Percentiles rank a stretch among this genome's conserved stretches.
These are phyloP conservation scores for Sonneratia alba DNA, from an alignment of 345 rosid genomes.

Conservation along the genomic window DNA sequence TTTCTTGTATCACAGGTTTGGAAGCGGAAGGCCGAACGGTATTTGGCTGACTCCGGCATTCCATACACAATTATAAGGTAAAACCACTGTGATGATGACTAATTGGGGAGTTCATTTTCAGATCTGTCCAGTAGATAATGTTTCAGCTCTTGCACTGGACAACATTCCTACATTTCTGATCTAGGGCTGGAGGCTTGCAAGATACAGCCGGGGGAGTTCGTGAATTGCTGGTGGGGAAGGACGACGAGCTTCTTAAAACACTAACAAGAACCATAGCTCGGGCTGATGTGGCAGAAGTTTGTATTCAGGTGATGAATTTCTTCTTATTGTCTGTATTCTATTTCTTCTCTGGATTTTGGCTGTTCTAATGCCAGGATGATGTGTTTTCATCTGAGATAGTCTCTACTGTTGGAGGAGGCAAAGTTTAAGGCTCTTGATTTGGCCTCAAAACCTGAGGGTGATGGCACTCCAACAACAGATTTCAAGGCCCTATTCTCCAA, in stretches of 20 bases:
- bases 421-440: conserved; percentile 84
- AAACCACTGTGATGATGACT: neutral
- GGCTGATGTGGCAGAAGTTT: conserved; percentile 84
- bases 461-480: conserved; percentile 77
- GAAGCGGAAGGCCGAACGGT: conserved; percentile 99
- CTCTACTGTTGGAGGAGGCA: conserved; percentile 60
- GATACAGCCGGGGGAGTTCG: conserved; percentile 87
- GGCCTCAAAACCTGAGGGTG: conserved; percentile 80
- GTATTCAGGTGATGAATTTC: conserved; percentile 47
- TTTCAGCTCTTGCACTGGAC: neutral
- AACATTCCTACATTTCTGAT: conserved; percentile 8
- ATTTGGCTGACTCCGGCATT: conserved; percentile 83
- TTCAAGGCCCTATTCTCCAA: conserved; percentile 74
- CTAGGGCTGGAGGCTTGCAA: conserved; percentile 94
- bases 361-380: neutral
- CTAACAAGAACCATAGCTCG: conserved; percentile 67
- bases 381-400: conserved; percentile 29
- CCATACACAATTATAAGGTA: conserved; percentile 95
- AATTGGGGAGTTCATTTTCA: neutral
- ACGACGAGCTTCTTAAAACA: conserved; percentile 92
- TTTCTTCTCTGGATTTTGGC: neutral
- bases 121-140: neutral
- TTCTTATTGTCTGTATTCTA: neutral
- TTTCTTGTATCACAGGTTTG: conserved; percentile 40
- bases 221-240: conserved; percentile 72